Evolutionary conservation across 805 yeast genomes (phyloP).

Genomic region (Sugiyamaella smithiae): DNA sequence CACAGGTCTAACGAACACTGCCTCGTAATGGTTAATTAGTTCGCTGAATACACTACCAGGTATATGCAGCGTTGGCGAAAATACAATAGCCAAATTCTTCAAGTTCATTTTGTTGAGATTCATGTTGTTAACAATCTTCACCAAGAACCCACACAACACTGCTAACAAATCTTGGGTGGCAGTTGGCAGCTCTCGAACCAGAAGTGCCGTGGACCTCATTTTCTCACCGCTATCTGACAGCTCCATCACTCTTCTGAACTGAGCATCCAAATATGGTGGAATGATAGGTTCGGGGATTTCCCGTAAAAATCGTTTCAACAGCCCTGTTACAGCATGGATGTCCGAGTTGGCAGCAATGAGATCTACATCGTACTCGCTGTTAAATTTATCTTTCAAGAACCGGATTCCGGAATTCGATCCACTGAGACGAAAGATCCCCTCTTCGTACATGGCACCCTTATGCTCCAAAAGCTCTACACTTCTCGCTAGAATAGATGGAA

Average conservation of each 20-base stretch:
- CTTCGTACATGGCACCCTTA: conserved; percentile 74
- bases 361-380: conserved; percentile 65
- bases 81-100: conserved; percentile 73
- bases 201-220: conserved; percentile 30
- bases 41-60: conserved; percentile 59
- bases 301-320: conserved; percentile 77
- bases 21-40: conserved; percentile 58
- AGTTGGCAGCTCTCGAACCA: conserved; percentile 44
- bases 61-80: conserved; percentile 74
- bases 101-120: conserved; percentile 78
- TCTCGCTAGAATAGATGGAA: conserved; percentile 76
- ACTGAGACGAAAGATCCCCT: conserved; percentile 86
- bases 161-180: conserved; percentile 59
- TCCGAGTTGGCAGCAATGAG: conserved; percentile 50
- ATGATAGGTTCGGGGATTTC: conserved; percentile 70
- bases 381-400: conserved; percentile 65
- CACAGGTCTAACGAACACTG: conserved; percentile 37
- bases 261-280: conserved; percentile 47
- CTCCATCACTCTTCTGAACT: conserved; percentile 40
- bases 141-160: conserved; percentile 64
- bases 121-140: conserved; percentile 58
- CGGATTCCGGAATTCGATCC: conserved; percentile 81
- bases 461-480: conserved; percentile 66
- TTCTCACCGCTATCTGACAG: conserved; percentile 27
- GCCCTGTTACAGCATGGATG: conserved; percentile 82